A percentile compares a stretch with the other conserved stretches of the same genome.
These are phyloP conservation scores for Phytophthora niederhauseri DNA, from an alignment of 352 stramenopile species.

Conservation along the genomic window DNA sequence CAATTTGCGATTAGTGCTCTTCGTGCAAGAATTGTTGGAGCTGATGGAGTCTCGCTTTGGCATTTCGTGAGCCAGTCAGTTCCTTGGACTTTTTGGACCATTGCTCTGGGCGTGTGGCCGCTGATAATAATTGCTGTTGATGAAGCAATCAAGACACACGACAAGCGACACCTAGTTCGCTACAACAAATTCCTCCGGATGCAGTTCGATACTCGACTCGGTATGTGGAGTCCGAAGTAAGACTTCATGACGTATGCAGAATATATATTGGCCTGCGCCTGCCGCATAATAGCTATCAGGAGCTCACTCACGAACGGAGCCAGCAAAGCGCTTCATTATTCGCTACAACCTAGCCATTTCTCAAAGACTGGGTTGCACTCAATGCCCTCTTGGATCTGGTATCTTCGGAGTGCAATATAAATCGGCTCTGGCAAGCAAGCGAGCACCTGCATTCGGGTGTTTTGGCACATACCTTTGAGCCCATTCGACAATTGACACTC, in stretches of 20 bases:
- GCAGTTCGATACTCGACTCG: slow-evolving; percentile 88
- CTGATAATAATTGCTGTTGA: slow-evolving; percentile 63
- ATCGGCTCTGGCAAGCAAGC: background rate
- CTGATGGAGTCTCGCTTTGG: slow-evolving; percentile 56
- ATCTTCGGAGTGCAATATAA: background rate
- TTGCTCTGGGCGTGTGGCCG: slow-evolving; percentile 61
- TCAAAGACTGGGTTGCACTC: background rate
- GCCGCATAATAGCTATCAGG: no score
- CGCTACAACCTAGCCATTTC: background rate
- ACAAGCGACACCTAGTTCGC: slow-evolving; percentile 71
- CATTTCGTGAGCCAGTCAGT: slow-evolving; percentile 55
- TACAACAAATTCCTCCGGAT: slow-evolving; percentile 90
- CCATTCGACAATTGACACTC: background rate
- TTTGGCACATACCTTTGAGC: slow-evolving; percentile 11
- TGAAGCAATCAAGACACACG: slow-evolving; percentile 76
- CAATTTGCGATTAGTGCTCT: slow-evolving; percentile 56
- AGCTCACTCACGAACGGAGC: no score
- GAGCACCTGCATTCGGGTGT: slow-evolving; percentile 9
- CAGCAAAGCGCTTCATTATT: background rate
- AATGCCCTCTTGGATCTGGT: slow-evolving; percentile 2
- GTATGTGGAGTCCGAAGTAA: slow-evolving; percentile 91
- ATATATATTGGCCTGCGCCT: no score
- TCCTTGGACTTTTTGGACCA: slow-evolving; percentile 66
- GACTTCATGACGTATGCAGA: background rate
- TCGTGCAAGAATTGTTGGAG: slow-evolving; percentile 51